Evolutionary conservation across 352 stramenopile genomes (phyloP).

Genomic region (Phytopythium montanum): DNA sequence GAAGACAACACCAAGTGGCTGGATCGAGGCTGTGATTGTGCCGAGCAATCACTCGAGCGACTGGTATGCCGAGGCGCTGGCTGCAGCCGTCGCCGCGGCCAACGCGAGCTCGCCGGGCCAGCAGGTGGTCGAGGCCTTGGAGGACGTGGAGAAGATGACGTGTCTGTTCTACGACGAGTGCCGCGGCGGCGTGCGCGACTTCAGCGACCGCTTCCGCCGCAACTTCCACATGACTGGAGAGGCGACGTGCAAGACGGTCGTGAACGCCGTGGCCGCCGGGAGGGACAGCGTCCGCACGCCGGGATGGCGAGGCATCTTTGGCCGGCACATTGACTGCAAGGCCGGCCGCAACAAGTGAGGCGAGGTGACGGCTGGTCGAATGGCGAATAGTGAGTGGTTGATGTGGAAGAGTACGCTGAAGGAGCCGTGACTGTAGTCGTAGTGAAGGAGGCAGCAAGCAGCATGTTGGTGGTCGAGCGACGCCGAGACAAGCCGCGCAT

Average conservation of each 20-base stretch:
- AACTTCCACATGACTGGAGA: slow-evolving; percentile 61
- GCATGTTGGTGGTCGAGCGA: neutral
- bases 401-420: neutral
- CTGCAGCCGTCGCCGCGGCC: slow-evolving; percentile 35
- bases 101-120: slow-evolving; percentile 16
- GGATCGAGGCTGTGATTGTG: slow-evolving; percentile 70
- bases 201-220: slow-evolving; percentile 51
- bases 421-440: neutral
- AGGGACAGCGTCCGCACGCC: slow-evolving; percentile 59
- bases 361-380: neutral
- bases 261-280: slow-evolving; percentile 54
- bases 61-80: slow-evolving; percentile 60
- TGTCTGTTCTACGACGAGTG: slow-evolving; percentile 88
- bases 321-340: slow-evolving; percentile 59
- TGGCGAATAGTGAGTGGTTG: slow-evolving; percentile 7
- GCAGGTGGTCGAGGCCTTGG: slow-evolving; percentile 35
- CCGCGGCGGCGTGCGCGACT: slow-evolving; percentile 62
- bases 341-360: neutral
- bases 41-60: slow-evolving; percentile 28
- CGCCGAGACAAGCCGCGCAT: neutral
- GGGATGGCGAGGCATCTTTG: slow-evolving; percentile 70
- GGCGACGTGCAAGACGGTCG: slow-evolving; percentile 58
- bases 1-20: slow-evolving; percentile 3
- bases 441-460: neutral
- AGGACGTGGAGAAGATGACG: slow-evolving; percentile 87